Base-by-base conservation (phyloP, 106 monocot genomes). In the Chionographis japonica region DNA sequence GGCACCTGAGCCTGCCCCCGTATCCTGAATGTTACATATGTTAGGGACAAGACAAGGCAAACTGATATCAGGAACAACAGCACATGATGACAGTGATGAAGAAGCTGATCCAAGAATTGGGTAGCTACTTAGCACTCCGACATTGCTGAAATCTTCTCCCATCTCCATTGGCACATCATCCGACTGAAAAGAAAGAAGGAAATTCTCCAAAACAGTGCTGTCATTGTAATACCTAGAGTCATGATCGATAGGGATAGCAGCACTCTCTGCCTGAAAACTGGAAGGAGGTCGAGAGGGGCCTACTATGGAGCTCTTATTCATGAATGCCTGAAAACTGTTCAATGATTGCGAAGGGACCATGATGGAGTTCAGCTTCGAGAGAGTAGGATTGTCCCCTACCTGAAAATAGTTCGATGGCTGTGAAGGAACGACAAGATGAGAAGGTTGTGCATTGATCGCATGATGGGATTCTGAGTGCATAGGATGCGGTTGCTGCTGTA, bases 371-470 rank as follows among this genome's bases (percentile, higher is more conserved):
- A 62, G 71, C 71, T 76, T 78, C 50, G 76, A 39, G 15, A 75
- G 51, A 51, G 75, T 20, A 72, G 80, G 19, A 61, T 41, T 85
- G 11, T 74, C 74, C 8, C 76, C 68, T 4, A 60, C 39, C 49
- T 81, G 81, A 65, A 77, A 79, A 62, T 27, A 67, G 14, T 62
- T 79, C 56, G 79, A 70, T 52, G 79, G 54, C 58, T 76, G 83
- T 68, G 88, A 79, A 4, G 88, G 83, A 60, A 75, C 59, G 20
- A 95, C 74, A 14, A 95, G 68, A 71, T 88, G 84, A 66, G 94
- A 91, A 56, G 88, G 81, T 18, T 88, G 88, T 17, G 86, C 81
- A 68, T 75, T 86, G 20, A 79, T 57, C 15, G 70, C 58, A 74
- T 72, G 65, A 66, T 68, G 72, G 8, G 77, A 55, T 66, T 89